These are phyloP conservation scores for Triticum timopheevii DNA, from an alignment of 176 grass and related monocot genomes.

Conservation along the genomic window DNA sequence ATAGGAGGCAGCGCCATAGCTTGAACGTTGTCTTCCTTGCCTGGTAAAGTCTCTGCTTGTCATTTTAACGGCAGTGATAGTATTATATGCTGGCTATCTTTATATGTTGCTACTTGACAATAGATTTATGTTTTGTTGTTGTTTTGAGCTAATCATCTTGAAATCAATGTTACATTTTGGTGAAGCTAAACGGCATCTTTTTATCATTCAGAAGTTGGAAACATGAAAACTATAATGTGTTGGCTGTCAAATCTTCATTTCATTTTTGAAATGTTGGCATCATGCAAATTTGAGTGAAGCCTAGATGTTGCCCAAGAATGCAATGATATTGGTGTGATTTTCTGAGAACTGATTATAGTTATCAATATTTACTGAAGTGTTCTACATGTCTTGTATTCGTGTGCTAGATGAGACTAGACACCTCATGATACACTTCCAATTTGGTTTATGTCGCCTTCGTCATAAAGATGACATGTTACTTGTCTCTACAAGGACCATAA, in stretches of 20 bases:
- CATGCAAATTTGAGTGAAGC: not conserved
- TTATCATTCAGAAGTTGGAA: not conserved
- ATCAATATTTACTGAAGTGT: not conserved
- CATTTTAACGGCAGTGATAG: not conserved
- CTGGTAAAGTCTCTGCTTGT: slow-evolving; percentile 1
- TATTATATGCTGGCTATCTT: slow-evolving; percentile 9
- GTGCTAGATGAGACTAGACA: not conserved
- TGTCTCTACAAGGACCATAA: not conserved
- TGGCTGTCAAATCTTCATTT: not conserved
- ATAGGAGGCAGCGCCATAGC: not conserved
- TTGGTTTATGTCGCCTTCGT: not conserved
- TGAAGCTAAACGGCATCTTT: not conserved
- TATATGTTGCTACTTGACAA: not conserved
- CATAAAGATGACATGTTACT: not conserved
- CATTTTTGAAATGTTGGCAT: not conserved
- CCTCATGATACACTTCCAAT: not conserved
- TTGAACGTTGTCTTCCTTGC: slow-evolving; percentile 8
- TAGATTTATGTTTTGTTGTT: not conserved
- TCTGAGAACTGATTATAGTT: not conserved
- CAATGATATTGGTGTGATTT: too few relatives aligned
- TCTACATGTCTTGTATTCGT: slow-evolving; percentile 22
- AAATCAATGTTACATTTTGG: not conserved
- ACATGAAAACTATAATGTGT: not conserved
- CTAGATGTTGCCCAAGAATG: not conserved
- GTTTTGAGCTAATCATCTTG: not conserved